Conservation (phyloP, 1,284 basidiomycete genomes). For the Apiotrichum akiyoshidainum region DNA sequence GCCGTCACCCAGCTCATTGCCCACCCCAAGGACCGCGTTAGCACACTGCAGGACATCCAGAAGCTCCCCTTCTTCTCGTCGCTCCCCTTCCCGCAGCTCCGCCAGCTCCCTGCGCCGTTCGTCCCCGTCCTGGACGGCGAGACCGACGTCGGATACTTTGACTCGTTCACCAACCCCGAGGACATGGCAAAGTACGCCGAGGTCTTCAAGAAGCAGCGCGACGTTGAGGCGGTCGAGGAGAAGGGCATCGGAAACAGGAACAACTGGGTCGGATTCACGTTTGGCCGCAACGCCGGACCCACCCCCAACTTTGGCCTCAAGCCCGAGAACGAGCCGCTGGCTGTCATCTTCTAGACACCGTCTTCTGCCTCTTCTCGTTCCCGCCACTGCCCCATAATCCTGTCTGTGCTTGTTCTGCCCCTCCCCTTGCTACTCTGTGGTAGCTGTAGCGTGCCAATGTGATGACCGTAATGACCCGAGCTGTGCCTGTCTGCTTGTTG, state of each 20-base stretch:
- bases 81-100: slow-evolving; percentile 73
- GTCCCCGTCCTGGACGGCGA: slow-evolving; percentile 94
- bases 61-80: slow-evolving; percentile 80
- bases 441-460: slow-evolving; percentile 4
- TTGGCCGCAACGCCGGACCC: slow-evolving; percentile 67
- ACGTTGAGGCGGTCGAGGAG: slow-evolving; percentile 88
- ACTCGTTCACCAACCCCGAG: slow-evolving; percentile 85
- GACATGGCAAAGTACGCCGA: slow-evolving; percentile 99
- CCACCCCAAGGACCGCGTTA: slow-evolving; percentile 74
- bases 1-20: slow-evolving; percentile 77
- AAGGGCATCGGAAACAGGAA: slow-evolving; percentile 63
- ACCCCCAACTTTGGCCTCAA: slow-evolving; percentile 31
- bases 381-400: background rate
- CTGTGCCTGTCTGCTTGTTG: background rate
- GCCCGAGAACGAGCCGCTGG: slow-evolving; percentile 48
- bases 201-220: slow-evolving; percentile 93
- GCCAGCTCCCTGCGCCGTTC: slow-evolving; percentile 81
- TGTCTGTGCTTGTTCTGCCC: background rate
- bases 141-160: slow-evolving; percentile 96
- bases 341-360: slow-evolving; percentile 49
- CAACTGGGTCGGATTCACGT: slow-evolving; percentile 81
- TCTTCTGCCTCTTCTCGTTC: background rate
- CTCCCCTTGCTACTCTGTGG: background rate
- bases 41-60: slow-evolving; percentile 69
- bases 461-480: slow-evolving; percentile 8